These are phyloP conservation scores for Daldinia childiae DNA, from an alignment of 495 filamentous ascomycete species.

Conservation along the genomic window DNA sequence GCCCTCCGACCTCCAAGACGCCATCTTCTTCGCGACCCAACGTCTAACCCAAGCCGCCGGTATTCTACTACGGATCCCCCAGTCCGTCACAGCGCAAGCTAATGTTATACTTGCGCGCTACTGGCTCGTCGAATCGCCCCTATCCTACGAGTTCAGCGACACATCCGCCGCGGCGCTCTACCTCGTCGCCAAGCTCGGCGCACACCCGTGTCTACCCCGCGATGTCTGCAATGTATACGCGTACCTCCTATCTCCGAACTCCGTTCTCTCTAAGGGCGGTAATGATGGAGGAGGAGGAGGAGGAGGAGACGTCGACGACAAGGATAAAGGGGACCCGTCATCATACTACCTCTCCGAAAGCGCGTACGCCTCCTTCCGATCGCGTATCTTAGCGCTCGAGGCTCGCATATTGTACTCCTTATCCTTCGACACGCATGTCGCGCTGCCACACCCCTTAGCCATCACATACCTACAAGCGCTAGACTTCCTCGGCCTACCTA, in stretches of 20 bases:
- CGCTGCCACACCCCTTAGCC: slow-evolving; percentile 85
- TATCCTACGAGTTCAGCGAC: slow-evolving; percentile 65
- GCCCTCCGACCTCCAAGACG: slow-evolving; percentile 78
- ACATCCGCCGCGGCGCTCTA: slow-evolving; percentile 84
- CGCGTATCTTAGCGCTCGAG: slow-evolving; percentile 74
- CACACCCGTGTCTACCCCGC: slow-evolving; percentile 76
- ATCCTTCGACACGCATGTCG: slow-evolving; percentile 83
- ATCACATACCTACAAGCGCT: slow-evolving; percentile 94
- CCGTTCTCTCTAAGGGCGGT: slow-evolving; percentile 61
- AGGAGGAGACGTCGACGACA: not conserved
- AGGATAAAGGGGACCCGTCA: slow-evolving; percentile 53
- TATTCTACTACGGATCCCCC: slow-evolving; percentile 82
- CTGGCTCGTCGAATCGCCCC: slow-evolving; percentile 69
- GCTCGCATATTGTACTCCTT: slow-evolving; percentile 76
- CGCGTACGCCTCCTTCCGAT: slow-evolving; percentile 69
- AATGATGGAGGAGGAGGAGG: not conserved
- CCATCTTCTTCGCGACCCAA: slow-evolving; percentile 71
- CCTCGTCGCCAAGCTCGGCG: slow-evolving; percentile 84
- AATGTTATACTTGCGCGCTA: slow-evolving; percentile 89
- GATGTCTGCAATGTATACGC: slow-evolving; percentile 84
- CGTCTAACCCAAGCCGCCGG: slow-evolving; percentile 90
- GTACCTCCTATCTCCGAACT: slow-evolving; percentile 77
- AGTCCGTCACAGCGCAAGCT: slow-evolving; percentile 88
- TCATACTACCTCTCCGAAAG: slow-evolving; percentile 79
- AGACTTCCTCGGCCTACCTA: slow-evolving; percentile 59